A percentile compares a stretch with the other conserved stretches of the same genome.
Evolutionary conservation across 495 filamentous ascomycete species (phyloP).

Genomic region (Neurospora sp.): DNA sequence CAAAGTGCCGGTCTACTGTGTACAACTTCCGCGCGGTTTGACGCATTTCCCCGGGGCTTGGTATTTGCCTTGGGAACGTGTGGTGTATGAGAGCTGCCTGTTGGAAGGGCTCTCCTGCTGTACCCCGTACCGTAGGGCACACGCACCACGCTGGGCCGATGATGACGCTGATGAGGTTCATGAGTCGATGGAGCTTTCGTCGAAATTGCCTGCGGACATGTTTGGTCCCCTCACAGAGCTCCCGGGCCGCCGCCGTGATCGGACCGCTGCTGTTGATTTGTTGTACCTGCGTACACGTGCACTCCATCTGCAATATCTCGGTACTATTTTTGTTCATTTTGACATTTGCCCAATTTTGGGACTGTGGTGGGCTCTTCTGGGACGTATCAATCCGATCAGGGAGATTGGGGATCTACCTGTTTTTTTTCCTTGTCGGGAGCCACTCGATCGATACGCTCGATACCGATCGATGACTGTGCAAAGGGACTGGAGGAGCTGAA

Average conservation of each 20-base stretch:
- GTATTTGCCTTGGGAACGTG: not conserved
- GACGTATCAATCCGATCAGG: no score
- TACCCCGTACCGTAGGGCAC: not conserved
- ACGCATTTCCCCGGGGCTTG: not conserved
- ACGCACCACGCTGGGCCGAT: not conserved
- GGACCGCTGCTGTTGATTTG: not conserved
- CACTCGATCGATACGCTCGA: not conserved
- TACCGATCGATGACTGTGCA: not conserved
- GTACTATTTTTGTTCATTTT: not conserved
- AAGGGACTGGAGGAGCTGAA: not conserved
- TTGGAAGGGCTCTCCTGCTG: not conserved
- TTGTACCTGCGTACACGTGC: not conserved
- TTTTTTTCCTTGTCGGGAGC: not conserved
- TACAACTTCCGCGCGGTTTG: not conserved
- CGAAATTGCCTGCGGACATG: not conserved
- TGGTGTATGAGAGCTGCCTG: not conserved
- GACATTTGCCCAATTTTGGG: not conserved
- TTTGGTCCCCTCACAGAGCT: not conserved
- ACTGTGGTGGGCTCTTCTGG: not conserved
- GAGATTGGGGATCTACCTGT: not conserved
- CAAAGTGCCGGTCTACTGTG: not conserved
- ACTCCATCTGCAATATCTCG: not conserved
- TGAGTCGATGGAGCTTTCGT: not conserved
- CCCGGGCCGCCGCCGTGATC: not conserved
- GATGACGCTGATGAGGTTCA: not conserved